A percentile compares a stretch with the other conserved stretches of the same genome.
These are phyloP conservation scores for Asclepias syriaca DNA, from an alignment of 257 asterid species.

Conservation along the genomic window DNA sequence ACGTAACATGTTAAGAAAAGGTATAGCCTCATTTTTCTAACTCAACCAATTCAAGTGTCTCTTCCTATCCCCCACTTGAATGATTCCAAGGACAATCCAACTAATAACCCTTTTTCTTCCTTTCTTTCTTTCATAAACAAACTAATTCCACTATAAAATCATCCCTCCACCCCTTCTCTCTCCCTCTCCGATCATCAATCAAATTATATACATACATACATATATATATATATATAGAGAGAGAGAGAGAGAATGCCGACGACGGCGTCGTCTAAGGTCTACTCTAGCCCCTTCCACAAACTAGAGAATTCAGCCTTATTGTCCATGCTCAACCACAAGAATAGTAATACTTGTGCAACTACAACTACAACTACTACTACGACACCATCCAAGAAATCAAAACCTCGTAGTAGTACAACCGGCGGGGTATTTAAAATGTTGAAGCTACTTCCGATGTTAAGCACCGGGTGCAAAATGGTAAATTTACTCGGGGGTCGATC, in stretches of 20 bases:
- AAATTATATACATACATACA: too few species aligned
- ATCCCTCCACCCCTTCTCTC: not conserved
- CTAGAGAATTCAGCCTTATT: constrained; percentile 54
- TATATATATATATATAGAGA: too few species aligned
- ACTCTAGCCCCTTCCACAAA: constrained; percentile 41
- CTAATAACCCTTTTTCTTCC: constrained; percentile 3
- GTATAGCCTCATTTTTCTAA: constrained; percentile 1
- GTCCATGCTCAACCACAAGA: constrained; percentile 31
- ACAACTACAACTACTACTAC: too few species aligned
- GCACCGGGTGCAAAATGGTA: constrained; percentile 87
- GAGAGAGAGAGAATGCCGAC: constrained; percentile 8
- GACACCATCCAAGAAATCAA: constrained; percentile 30
- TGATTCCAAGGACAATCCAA: constrained; percentile 18
- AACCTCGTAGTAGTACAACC: constrained; percentile 14
- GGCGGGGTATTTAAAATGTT: constrained; percentile 74
- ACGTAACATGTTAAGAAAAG: constrained; percentile 11
- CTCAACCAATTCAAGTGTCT: constrained; percentile 17
- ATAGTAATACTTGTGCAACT: too few species aligned
- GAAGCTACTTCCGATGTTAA: constrained; percentile 90
- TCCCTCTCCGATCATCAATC: not conserved
- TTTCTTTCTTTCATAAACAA: not conserved
- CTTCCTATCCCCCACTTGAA: constrained; percentile 20
- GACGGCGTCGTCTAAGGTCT: constrained; percentile 27
- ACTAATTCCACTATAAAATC: constrained; percentile 8
- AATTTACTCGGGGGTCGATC: constrained; percentile 59